Conservation (phyloP, 2,329 filamentous ascomycete genomes). For the Chrysosporium keratinophilum region DNA sequence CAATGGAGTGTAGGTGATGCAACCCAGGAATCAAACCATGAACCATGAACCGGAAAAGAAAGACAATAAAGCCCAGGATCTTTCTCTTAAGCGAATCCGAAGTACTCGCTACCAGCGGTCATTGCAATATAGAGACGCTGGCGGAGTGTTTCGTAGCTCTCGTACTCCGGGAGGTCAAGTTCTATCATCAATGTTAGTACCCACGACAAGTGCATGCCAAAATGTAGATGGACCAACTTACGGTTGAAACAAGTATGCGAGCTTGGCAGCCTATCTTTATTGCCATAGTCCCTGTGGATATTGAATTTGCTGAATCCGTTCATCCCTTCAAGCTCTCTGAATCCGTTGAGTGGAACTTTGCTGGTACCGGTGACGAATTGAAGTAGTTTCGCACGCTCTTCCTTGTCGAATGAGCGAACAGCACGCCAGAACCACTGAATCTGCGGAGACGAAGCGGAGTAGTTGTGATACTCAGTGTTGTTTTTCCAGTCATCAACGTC, state of each 20-base stretch:
- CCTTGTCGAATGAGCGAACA: constrained; percentile 93
- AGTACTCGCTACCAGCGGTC: constrained; percentile 94
- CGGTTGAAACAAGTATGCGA: constrained; percentile 99
- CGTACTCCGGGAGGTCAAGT: constrained; percentile 95
- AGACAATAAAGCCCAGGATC: background rate
- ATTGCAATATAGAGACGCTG: constrained; percentile 88
- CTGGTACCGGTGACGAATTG: constrained; percentile 98
- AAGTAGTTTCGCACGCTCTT: constrained; percentile 90
- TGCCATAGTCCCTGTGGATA: constrained; percentile 94
- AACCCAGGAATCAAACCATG: constrained; percentile 16
- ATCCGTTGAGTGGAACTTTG: constrained; percentile 95
- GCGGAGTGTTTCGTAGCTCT: constrained; percentile 83
- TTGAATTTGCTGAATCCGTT: constrained; percentile 97
- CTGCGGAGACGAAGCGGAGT: constrained; percentile 83
- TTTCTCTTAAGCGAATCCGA: constrained; percentile 72
- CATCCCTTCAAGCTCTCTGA: constrained; percentile 99
- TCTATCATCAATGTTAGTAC: constrained; percentile 48
- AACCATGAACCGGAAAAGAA: constrained; percentile 10
- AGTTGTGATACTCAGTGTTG: constrained; percentile 98
- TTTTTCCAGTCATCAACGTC: constrained; percentile 99
- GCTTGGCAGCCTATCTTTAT: constrained; percentile 87
- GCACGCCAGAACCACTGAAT: constrained; percentile 99
- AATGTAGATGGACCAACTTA: constrained; percentile 46
- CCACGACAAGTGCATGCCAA: background rate
- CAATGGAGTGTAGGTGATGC: constrained; percentile 8